A percentile compares a stretch with the other conserved stretches of the same genome.
These are phyloP conservation scores for Russula virescens DNA, from an alignment of 768 basidiomycete species.

Conservation along the genomic window DNA sequence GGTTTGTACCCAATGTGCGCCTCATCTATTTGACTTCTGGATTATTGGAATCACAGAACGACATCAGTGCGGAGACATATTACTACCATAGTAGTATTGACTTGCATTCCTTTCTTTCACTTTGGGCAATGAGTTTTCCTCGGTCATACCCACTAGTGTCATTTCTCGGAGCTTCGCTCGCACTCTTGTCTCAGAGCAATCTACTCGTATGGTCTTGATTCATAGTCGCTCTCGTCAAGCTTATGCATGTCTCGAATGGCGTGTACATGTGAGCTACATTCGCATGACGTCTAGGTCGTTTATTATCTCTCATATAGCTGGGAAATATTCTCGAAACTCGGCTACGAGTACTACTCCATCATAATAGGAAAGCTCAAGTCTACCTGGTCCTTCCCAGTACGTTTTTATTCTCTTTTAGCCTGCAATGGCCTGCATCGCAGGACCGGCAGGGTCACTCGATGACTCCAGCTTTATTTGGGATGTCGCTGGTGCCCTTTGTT, in stretches of 20 bases:
- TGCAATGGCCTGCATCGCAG: too few species aligned
- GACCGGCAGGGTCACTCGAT: not conserved
- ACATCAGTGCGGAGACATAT: too few species aligned
- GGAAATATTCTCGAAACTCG: conserved; percentile 10
- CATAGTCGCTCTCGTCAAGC: conserved; percentile 14
- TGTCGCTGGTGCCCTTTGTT: conserved; percentile 14
- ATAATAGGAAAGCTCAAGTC: conserved; percentile 10
- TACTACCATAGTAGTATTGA: too few species aligned
- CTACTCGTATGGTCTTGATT: not conserved
- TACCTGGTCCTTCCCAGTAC: conserved; percentile 14
- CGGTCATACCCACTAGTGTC: too few species aligned
- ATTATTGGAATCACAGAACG: too few species aligned
- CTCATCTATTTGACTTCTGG: not conserved
- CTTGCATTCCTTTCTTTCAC: too few species aligned
- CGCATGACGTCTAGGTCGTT: not conserved
- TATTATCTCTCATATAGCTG: not conserved
- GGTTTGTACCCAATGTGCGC: too few species aligned
- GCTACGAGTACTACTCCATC: conserved; percentile 15
- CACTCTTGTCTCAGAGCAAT: not conserved
- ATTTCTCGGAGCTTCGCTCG: too few species aligned
- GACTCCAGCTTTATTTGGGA: conserved; percentile 11
- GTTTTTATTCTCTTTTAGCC: too few species aligned
- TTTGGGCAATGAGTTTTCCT: too few species aligned
- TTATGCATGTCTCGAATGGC: conserved; percentile 11
- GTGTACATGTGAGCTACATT: conserved; percentile 14